Evolutionary conservation across 495 filamentous ascomycete species (phyloP), one percentile per base, ranked within the genome.

Genomic region (Penicillium cinerascens): DNA sequence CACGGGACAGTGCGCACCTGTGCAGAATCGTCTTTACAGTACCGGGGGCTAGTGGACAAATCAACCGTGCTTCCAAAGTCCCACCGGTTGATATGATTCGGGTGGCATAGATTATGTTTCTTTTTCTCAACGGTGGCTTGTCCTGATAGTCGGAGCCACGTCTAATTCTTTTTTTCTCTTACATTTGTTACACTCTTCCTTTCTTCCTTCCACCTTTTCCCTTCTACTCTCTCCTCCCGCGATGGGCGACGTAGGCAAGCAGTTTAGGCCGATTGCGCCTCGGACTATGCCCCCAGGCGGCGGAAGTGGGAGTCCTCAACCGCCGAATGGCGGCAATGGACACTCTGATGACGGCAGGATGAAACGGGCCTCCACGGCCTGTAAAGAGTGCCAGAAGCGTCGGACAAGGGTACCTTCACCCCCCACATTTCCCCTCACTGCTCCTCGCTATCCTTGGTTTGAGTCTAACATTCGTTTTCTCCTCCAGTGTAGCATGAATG

Each of bases 361-460:
- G 42, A 75, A 68, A 47, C 60, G 73, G 49, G 72, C 69, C 8
- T 75, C 72, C 10, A 68, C 67, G 11, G 73, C 73, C 20, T 76
- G 73, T 52, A 56, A 49, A 25, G 70, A 76, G 52, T 76, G 73
- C 55, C 68, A 76, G 55, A 64, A 55, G 43, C 61, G 69, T 38
- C 67, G 73, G 23, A 75, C 70, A 38, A 74, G 70, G 69, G 73
- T 76, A 69, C 15, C 54, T 25, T n/a, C 42, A 47, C 47, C 29
- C 9, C 25, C 3, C 35, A 42, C n/a, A n/a, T n/a, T n/a, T 33
- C 39, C 38, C 25, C 27, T 23, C 25, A 21, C 20, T 35, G 23
- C 39, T 39, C 11, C 42, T 36, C 41, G 21, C 33, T 33, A 36
- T 41, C 22, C 3, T 7, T 43, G 8, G 10, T 25, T 17, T n/a